phyloP scores from a whole-genome alignment of 2,329 filamentous ascomycete species.

The Pyrenophora seminiperda region DNA sequence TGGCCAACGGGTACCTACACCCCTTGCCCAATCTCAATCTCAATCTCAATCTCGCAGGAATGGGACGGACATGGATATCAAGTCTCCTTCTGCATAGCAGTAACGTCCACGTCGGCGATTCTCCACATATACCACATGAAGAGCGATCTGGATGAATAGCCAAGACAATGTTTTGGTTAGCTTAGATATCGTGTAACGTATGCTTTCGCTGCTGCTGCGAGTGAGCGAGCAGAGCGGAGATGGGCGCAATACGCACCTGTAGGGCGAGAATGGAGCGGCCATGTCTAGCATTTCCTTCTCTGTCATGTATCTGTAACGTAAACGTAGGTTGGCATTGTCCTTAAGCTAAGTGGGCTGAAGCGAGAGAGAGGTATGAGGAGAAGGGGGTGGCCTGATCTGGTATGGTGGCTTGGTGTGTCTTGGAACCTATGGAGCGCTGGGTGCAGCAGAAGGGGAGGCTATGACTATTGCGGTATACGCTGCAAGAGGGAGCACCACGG shows the following conservation, averaged over 20 bases:
- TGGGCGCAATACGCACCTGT: constrained; percentile 59
- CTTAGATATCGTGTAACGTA: constrained; percentile 6
- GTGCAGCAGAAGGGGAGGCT: too few relatives aligned
- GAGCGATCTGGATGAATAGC: constrained; percentile 63
- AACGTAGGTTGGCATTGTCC: neutral
- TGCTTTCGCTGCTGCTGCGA: neutral
- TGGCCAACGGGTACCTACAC: too few relatives aligned
- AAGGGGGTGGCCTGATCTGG: too few relatives aligned
- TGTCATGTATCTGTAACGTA: constrained; percentile 70
- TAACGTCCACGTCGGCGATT: constrained; percentile 77
- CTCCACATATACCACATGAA: constrained; percentile 99
- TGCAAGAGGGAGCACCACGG: too few relatives aligned
- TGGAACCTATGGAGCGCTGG: too few relatives aligned
- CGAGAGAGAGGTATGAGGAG: too few relatives aligned
- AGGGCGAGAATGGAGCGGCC: constrained; percentile 80
- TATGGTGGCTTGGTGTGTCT: too few relatives aligned
- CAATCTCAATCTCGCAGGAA: too few relatives aligned
- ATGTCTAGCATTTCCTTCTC: constrained; percentile 90
- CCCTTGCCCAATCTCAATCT: too few relatives aligned
- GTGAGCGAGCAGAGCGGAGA: constrained; percentile 13
- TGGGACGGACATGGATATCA: constrained; percentile 13
- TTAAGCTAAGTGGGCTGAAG: too few relatives aligned
- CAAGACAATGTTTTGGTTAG: neutral
- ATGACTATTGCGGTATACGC: too few relatives aligned
- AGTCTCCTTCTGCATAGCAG: constrained; percentile 49